Conservation (phyloP, 768 basidiomycete genomes). For the Naganishia friedmannii region DNA sequence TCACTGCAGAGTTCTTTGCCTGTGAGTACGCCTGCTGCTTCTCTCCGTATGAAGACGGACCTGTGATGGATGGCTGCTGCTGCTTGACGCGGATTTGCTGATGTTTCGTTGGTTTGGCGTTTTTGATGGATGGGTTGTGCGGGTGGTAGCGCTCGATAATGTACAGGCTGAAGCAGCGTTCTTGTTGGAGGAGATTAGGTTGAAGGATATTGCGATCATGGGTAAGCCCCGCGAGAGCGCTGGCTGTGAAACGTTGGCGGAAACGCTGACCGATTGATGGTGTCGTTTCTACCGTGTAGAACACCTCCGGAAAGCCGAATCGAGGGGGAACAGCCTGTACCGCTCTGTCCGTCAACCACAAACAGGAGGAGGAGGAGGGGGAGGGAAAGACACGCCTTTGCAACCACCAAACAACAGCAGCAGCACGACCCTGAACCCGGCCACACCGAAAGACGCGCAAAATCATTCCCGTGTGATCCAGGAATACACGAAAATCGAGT, state of each 20-base stretch:
- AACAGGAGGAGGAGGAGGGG: constrained; percentile 20
- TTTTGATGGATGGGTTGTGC: too few species aligned
- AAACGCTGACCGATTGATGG: neutral
- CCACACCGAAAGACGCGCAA: constrained; percentile 41
- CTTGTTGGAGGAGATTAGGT: constrained; percentile 46
- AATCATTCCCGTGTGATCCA: constrained; percentile 39
- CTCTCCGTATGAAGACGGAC: too few species aligned
- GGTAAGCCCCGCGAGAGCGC: constrained; percentile 34
- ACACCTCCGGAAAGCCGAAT: constrained; percentile 21
- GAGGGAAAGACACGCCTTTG: constrained; percentile 30
- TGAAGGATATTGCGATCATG: constrained; percentile 44
- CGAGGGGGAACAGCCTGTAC: constrained; percentile 10
- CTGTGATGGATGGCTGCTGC: too few species aligned
- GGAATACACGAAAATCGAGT: constrained; percentile 48
- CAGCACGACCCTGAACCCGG: constrained; percentile 26
- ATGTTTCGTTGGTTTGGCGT: too few species aligned
- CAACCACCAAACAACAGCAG: constrained; percentile 21
- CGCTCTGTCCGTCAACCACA: constrained; percentile 32
- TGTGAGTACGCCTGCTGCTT: too few species aligned
- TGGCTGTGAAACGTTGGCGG: neutral
- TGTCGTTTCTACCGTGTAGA: neutral
- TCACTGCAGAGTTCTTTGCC: constrained; percentile 30
- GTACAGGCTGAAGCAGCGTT: constrained; percentile 46
- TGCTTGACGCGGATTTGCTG: too few species aligned
- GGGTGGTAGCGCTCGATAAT: constrained; percentile 43